phyloP scores from a whole-genome alignment of 2,329 filamentous ascomycete species.

The Fonsecaea monophora region DNA sequence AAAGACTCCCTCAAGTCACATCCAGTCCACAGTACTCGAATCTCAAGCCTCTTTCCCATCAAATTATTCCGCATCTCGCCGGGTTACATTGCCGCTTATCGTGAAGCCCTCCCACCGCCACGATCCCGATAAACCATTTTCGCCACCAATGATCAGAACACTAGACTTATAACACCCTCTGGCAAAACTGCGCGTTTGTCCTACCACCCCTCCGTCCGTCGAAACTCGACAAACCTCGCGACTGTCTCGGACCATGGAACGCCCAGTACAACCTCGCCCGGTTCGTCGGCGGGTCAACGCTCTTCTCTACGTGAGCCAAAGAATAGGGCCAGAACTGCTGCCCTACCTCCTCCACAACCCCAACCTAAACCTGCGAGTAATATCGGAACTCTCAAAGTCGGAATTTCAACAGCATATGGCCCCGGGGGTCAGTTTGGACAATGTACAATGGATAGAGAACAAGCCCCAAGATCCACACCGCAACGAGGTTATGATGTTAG shows the following conservation, averaged over 20 bases:
- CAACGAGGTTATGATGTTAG: slow-evolving; percentile 37
- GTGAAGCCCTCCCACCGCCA: slow-evolving; percentile 3
- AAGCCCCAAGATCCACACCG: slow-evolving; percentile 37
- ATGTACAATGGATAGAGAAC: slow-evolving; percentile 39
- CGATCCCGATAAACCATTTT: slow-evolving; percentile 1
- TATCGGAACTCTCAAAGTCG: slow-evolving; percentile 34
- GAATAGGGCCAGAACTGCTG: slow-evolving; percentile 40
- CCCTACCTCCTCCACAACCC: slow-evolving; percentile 38
- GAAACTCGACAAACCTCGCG: background rate
- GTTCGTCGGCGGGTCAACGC: slow-evolving; percentile 37
- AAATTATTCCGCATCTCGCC: background rate
- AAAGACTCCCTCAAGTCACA: background rate
- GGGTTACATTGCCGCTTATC: background rate
- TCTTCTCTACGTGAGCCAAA: slow-evolving; percentile 37
- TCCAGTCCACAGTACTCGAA: background rate
- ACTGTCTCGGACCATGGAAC: slow-evolving; percentile 18
- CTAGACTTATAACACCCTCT: background rate
- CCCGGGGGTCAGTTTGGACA: slow-evolving; percentile 28
- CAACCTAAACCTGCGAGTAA: slow-evolving; percentile 38
- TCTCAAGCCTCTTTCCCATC: background rate
- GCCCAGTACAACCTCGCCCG: slow-evolving; percentile 17
- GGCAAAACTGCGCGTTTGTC: background rate
- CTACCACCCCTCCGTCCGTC: background rate
- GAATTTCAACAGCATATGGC: slow-evolving; percentile 37
- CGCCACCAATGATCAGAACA: slow-evolving; percentile 2